Evolutionary conservation across 2,329 filamentous ascomycete genomes (phyloP).

Genomic region (Trichoderma sp.): DNA sequence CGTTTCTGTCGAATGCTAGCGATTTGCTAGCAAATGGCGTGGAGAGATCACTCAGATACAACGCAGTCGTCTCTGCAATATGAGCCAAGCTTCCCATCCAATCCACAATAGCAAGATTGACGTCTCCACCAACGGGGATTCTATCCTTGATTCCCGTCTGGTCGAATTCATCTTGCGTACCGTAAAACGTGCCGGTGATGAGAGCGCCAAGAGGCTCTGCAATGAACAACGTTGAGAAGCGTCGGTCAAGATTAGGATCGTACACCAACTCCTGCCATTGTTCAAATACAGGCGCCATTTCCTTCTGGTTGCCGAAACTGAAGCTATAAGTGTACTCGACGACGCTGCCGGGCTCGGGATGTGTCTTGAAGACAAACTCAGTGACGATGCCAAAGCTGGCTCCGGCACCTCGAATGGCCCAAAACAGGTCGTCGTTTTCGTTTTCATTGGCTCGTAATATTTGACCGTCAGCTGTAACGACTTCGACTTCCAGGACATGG

Average conservation of each 20-base stretch:
- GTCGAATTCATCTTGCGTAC: conserved; percentile 56
- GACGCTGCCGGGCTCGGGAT: conserved; percentile 55
- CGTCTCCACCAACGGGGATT: conserved; percentile 45
- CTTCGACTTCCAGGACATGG: conserved; percentile 55
- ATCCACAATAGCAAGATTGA: conserved; percentile 55
- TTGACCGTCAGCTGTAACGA: conserved; percentile 58
- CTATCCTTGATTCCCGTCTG: conserved; percentile 49
- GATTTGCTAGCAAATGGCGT: conserved; percentile 60
- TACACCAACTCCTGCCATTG: conserved; percentile 60
- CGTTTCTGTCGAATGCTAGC: conserved; percentile 52
- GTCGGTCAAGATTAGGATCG: conserved; percentile 56
- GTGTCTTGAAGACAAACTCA: conserved; percentile 57
- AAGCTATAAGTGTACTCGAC: conserved; percentile 61
- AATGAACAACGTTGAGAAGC: conserved; percentile 60
- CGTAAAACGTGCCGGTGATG: conserved; percentile 64
- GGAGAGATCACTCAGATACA: conserved; percentile 50
- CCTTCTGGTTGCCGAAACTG: conserved; percentile 48
- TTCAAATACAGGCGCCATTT: conserved; percentile 52
- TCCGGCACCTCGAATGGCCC: conserved; percentile 57
- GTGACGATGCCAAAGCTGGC: conserved; percentile 60
- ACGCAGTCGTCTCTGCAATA: conserved; percentile 50
- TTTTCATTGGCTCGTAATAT: conserved; percentile 49
- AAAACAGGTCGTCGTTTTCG: conserved; percentile 57
- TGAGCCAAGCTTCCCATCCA: conserved; percentile 63
- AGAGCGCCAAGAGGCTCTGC: conserved; percentile 55